phyloP scores from a whole-genome alignment of 805 yeast genomes.

The Isabelozyma pseudorhagii region DNA sequence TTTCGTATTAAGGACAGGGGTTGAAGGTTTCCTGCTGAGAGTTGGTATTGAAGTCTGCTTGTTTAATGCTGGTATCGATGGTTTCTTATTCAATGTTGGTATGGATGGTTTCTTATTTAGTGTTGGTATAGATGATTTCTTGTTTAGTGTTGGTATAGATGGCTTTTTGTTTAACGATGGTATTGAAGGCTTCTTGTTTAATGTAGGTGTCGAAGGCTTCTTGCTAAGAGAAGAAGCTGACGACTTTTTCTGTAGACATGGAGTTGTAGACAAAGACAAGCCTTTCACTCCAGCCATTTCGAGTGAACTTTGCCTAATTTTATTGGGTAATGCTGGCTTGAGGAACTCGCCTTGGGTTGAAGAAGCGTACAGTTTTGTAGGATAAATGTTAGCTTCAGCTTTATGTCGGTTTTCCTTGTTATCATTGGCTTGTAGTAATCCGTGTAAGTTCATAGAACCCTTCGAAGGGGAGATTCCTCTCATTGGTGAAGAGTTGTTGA shows the following conservation, averaged over 20 bases:
- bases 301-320: slow-evolving; percentile 24
- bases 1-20: slow-evolving; percentile 14
- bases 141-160: slow-evolving; percentile 9
- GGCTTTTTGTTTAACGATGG: slow-evolving; percentile 10
- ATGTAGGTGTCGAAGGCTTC: slow-evolving; percentile 11
- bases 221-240: slow-evolving; percentile 14
- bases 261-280: slow-evolving; percentile 6
- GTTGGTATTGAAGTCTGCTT: slow-evolving; percentile 12
- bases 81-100: slow-evolving; percentile 9
- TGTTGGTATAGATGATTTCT: slow-evolving; percentile 14
- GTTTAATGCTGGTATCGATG: slow-evolving; percentile 13
- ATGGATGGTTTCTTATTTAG: slow-evolving; percentile 9
- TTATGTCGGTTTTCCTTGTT: neutral
- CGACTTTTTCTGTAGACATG: slow-evolving; percentile 9
- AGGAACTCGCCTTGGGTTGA: slow-evolving; percentile 9
- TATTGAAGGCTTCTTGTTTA: slow-evolving; percentile 15
- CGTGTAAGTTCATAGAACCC: slow-evolving; percentile 34
- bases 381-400: neutral
- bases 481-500: slow-evolving; percentile 11
- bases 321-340: slow-evolving; percentile 24
- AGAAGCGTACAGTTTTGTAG: neutral
- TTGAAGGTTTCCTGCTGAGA: slow-evolving; percentile 16
- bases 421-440: slow-evolving; percentile 13
- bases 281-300: slow-evolving; percentile 35
- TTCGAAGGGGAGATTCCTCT: slow-evolving; percentile 40